A percentile compares a stretch with the other conserved stretches of the same genome.
Conservation (phyloP, 2,329 filamentous ascomycete genomes). For the Arthrobotrys entomopaga region DNA sequence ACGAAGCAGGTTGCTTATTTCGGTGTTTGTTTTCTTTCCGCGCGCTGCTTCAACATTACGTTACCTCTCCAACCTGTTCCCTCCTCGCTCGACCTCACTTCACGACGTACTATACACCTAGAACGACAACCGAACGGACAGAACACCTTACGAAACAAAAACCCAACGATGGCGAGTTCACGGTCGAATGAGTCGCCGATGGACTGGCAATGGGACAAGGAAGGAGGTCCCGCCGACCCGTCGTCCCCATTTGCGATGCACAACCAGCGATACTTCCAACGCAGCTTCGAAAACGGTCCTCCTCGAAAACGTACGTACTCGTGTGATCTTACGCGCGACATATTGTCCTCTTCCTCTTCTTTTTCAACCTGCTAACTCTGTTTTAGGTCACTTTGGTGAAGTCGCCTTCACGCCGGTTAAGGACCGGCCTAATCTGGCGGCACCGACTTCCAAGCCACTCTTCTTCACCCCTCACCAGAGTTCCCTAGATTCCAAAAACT, state of each 20-base stretch:
- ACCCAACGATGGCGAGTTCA: constrained; percentile 41
- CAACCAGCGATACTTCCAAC: constrained; percentile 63
- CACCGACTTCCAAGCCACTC: constrained; percentile 41
- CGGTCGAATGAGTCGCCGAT: constrained; percentile 65
- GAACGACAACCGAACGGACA: neutral
- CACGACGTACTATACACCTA: no score
- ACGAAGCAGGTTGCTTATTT: constrained; percentile 34
- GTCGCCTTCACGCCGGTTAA: constrained; percentile 44
- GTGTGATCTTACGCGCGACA: neutral
- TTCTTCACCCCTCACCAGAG: constrained; percentile 49
- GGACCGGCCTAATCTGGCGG: constrained; percentile 38
- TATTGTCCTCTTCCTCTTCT: neutral
- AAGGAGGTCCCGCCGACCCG: constrained; percentile 64
- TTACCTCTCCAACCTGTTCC: neutral
- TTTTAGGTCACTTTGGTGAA: constrained; percentile 48
- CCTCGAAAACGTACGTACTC: constrained; percentile 42
- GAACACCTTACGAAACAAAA: neutral
- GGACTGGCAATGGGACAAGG: constrained; percentile 68
- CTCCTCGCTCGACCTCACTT: neutral
- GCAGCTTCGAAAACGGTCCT: constrained; percentile 59
- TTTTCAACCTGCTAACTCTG: constrained; percentile 12
- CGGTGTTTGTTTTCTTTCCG: constrained; percentile 25
- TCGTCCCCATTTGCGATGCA: constrained; percentile 64
- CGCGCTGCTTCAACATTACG: no score
- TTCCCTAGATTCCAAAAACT: constrained; percentile 37